Conservation (phyloP, 2,329 filamentous ascomycete genomes). For the Fusarium longipes region DNA sequence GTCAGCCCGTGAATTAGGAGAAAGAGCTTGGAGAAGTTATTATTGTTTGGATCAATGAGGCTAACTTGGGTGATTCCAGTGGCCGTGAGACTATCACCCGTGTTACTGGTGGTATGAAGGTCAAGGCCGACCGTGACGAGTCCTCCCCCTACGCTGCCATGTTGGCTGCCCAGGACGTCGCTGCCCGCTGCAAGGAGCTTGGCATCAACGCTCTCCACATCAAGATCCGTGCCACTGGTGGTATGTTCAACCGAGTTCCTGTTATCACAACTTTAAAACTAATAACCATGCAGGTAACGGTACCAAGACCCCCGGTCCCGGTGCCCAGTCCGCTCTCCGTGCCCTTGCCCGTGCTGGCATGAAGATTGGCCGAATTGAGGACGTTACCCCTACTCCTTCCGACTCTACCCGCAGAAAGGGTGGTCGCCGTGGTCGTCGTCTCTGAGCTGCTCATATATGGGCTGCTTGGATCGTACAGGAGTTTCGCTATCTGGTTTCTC, state of each 20-base stretch:
- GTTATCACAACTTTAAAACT: not conserved
- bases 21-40: slow-evolving; percentile 13
- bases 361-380: slow-evolving; percentile 99
- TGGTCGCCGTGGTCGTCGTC: slow-evolving; percentile 99
- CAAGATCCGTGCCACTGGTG: slow-evolving; percentile 99
- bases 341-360: slow-evolving; percentile 98
- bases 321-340: slow-evolving; percentile 98
- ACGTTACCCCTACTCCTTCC: slow-evolving; percentile 98
- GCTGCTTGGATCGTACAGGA: slow-evolving; percentile 51
- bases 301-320: slow-evolving; percentile 99
- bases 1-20: slow-evolving; percentile 53
- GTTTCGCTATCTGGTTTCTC: slow-evolving; percentile 62
- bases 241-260: slow-evolving; percentile 62
- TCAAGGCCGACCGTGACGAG: slow-evolving; percentile 99
- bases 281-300: slow-evolving; percentile 77
- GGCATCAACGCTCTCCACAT: slow-evolving; percentile 95
- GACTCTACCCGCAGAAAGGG: slow-evolving; percentile 99
- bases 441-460: slow-evolving; percentile 68
- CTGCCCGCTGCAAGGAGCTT: slow-evolving; percentile 80
- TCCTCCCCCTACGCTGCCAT: slow-evolving; percentile 99
- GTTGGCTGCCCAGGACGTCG: slow-evolving; percentile 99
- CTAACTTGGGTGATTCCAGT: slow-evolving; percentile 72
- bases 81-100: slow-evolving; percentile 99
- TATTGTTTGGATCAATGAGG: slow-evolving; percentile 40
- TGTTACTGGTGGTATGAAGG: slow-evolving; percentile 99